These are phyloP conservation scores for Ogataea zsoltii DNA, from an alignment of 805 yeast species.

Conservation along the genomic window DNA sequence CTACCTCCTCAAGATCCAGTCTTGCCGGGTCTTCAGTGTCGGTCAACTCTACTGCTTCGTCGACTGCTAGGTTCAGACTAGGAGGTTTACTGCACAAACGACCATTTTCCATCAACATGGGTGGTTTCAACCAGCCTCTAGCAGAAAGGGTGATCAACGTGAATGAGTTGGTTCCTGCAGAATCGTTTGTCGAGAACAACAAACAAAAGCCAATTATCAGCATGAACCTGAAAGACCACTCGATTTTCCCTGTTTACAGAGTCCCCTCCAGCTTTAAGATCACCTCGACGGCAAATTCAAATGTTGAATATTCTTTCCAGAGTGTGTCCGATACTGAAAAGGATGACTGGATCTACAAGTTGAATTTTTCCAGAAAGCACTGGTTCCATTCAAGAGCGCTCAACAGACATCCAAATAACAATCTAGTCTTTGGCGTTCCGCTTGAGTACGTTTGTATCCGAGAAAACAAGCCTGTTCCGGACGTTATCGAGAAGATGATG, in stretches of 20 bases:
- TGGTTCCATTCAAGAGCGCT: conserved; percentile 50
- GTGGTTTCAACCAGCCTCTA: conserved; percentile 27
- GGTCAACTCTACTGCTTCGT: conserved; percentile 1
- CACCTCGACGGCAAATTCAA: conserved; percentile 29
- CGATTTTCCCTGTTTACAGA: conserved; percentile 54
- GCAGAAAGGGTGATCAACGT: conserved; percentile 42
- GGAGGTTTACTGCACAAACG: conserved; percentile 44
- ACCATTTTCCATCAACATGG: conserved; percentile 58
- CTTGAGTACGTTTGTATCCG: conserved; percentile 71
- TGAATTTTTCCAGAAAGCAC: conserved; percentile 50
- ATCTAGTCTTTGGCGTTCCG: conserved; percentile 83
- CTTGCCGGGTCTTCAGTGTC: conserved; percentile 9
- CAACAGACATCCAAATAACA: conserved; percentile 23
- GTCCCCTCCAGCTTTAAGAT: conserved; percentile 51
- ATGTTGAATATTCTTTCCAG: conserved; percentile 60
- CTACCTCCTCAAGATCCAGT: conserved; percentile 6
- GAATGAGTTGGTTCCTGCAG: conserved; percentile 59
- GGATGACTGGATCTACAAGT: conserved; percentile 67
- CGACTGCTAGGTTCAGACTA: conserved; percentile 27
- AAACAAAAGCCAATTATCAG: conserved; percentile 52
- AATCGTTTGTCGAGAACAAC: conserved; percentile 37
- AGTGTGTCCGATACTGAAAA: conserved; percentile 61
- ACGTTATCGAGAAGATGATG: conserved; percentile 62
- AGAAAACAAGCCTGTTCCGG: conserved; percentile 64
- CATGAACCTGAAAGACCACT: conserved; percentile 46